Base-by-base conservation (phyloP, 2,329 filamentous ascomycete species). In the Aspergillus novoparasiticus region DNA sequence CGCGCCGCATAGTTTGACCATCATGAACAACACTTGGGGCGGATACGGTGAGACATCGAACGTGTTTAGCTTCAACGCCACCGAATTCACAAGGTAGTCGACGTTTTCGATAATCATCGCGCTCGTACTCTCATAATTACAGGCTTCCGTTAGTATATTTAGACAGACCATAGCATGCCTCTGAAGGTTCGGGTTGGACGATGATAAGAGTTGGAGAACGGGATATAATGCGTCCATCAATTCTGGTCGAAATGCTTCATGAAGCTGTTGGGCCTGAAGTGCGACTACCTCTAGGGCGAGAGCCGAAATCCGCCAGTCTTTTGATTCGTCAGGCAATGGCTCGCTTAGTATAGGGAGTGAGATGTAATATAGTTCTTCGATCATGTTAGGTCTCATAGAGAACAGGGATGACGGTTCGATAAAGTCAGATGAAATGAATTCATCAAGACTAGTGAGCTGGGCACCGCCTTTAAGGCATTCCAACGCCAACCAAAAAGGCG, bases 81-180 rank as follows among this genome's bases (percentile, higher is more conserved):
- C 88, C 0, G 95, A 92, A 73, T 98, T 98, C 64, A 98, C 90
- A 79, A 99, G 91, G 75, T 99, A 99, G 77, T 99, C 95, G 19
- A 93, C 94, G 65, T 99, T 99, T 58, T 91, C 88, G 32, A 98
- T 86, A 45, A 99, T 89, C 67, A 99, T 82, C 19, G 91, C 88
- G 30, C 90, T 90, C 5, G 94, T 90, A 69, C 85, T 89, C 0
- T 74, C 65, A 71, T 98, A 99, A 2, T 86, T 87, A 71, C 93
- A 97, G 0, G 90, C 85, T 2, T 78, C 73, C 1, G 94, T 90
- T n/a, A 97, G 82, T 21, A 88, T 87, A 72, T 97, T 95, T 16
- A 99, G 83, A 41, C 91, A 91, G 4, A 88, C 87, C 66, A 97
- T 90, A 6, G 94, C 92, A 75, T 98, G 94, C 36, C 87, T 85